Conservation (phyloP, 768 basidiomycete genomes). For the Hericium erinaceus region DNA sequence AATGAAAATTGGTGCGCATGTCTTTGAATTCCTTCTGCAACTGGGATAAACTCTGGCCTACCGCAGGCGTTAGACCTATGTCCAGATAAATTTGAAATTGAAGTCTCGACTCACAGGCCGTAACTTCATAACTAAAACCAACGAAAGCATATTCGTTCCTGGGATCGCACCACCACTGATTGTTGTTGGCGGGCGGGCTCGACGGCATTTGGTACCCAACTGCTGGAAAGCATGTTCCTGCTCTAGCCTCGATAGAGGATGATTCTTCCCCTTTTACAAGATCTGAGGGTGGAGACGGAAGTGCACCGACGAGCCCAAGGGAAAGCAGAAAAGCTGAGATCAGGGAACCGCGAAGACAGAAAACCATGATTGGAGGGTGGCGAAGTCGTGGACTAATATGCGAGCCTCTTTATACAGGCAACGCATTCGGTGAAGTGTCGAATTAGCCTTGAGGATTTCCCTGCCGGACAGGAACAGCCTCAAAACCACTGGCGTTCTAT, state of each 20-base stretch:
- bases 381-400: too few species aligned
- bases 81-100: background rate
- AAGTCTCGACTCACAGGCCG: conserved; percentile 37
- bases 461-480: too few species aligned
- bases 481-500: too few species aligned
- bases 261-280: background rate
- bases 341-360: background rate
- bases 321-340: background rate
- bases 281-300: background rate
- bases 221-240: conserved; percentile 27
- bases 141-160: conserved; percentile 65
- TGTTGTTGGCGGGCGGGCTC: conserved; percentile 26
- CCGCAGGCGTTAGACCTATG: background rate
- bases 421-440: too few species aligned
- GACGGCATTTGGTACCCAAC: conserved; percentile 47
- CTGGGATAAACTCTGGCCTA: conserved; percentile 48
- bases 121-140: conserved; percentile 70
- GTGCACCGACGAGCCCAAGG: background rate
- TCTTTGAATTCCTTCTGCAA: conserved; percentile 49
- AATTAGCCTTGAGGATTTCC: too few species aligned
- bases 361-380: background rate
- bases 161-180: conserved; percentile 44
- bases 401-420: too few species aligned
- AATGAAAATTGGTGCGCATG: conserved; percentile 48
- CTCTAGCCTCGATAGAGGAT: background rate